Evolutionary conservation across 1,284 basidiomycete genomes (phyloP), one percentile per base, ranked within the genome.

Genomic region (Ceraceosorus guamensis): DNA sequence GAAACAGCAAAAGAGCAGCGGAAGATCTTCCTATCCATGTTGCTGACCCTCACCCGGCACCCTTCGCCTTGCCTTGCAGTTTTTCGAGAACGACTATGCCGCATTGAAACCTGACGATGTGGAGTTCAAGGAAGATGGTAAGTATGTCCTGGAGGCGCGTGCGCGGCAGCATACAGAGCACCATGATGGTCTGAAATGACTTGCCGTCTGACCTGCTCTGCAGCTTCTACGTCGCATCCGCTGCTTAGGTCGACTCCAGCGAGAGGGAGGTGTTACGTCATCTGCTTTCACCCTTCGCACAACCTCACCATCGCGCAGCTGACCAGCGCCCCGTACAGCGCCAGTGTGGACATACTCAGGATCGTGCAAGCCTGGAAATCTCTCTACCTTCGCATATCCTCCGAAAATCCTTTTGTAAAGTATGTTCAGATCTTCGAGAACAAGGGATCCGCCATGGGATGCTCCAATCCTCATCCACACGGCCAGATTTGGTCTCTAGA

Each of bases 401-500:
- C 46, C 3, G 75, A 76, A 31, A 68, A 76, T 37, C 61, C 73
- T 0, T 75, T 71, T 43, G 65, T 77, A 43, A 55, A 60, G 50
- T 77, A 76, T 52, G 66, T 77, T 30, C 75, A 76, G 59, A 72
- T 77, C 55, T 79, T 79, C 50, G 79, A 95, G 87, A 96, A 95
- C 79, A 93, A 93, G 77, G 92, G 91, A 5, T 79, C 85, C 2
- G 91, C 91, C 79, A 95, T 96, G 92, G 92, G 92, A 6, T 93
- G 90, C 72, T 91, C 88, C 8, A 96, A 95, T 70, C 90, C 91
- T 18, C 92, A 96, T 72, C 91, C 92, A 0, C 92, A 96, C 75
- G 89, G 91, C 11, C 92, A 96, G 78, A 84, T 87, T 13, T 93
- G 91, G 89, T 87, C 87, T 33, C 50, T 76, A 13, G 72, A 71